These are phyloP conservation scores for Henckelia pumila DNA, from an alignment of 257 asterid genomes.

Conservation along the genomic window DNA sequence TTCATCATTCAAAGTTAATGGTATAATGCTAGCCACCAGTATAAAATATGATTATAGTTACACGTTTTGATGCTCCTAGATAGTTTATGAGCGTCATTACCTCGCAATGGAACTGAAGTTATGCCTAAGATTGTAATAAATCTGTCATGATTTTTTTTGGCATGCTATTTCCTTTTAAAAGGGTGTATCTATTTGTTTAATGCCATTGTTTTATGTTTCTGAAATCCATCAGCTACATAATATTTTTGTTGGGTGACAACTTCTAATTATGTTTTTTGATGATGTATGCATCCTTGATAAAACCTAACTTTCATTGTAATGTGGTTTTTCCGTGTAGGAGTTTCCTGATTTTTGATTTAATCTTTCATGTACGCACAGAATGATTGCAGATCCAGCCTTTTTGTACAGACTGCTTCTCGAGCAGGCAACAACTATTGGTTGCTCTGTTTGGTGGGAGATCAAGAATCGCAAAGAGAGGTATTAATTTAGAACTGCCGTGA, in stretches of 20 bases:
- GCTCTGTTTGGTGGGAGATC: constrained; percentile 94
- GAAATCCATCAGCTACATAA: background rate
- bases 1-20: no score
- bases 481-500: background rate
- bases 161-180: background rate
- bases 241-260: background rate
- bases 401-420: constrained; percentile 75
- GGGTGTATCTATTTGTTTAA: background rate
- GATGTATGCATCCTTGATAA: background rate
- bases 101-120: background rate
- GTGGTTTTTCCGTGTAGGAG: background rate
- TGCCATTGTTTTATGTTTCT: background rate
- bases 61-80: background rate
- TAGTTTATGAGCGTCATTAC: background rate
- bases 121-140: background rate
- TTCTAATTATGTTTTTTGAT: background rate
- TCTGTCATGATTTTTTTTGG: background rate
- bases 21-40: background rate
- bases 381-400: constrained; percentile 99
- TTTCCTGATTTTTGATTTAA: constrained; percentile 15
- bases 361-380: constrained; percentile 47
- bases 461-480: constrained; percentile 94
- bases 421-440: constrained; percentile 87
- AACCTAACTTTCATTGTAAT: constrained; percentile 7
- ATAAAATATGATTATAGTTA: no score